Conservation (phyloP, 2,329 filamentous ascomycete species). For the Lasiodiplodia theobromae region DNA sequence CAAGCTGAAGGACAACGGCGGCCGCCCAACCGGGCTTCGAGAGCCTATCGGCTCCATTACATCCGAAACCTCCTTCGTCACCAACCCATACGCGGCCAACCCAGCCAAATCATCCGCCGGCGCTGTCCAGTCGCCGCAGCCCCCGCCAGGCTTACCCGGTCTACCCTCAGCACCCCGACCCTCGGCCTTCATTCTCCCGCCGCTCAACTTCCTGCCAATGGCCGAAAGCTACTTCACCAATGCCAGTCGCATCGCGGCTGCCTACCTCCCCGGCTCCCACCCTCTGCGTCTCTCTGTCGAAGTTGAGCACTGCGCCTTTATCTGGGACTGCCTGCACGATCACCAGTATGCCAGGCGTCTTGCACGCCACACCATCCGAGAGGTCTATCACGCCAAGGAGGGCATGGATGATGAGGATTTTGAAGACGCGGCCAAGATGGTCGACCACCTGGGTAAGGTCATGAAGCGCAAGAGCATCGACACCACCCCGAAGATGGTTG, state of each 20-base stretch:
- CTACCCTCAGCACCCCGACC: slow-evolving; percentile 44
- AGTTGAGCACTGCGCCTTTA: slow-evolving; percentile 89
- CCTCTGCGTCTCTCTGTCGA: slow-evolving; percentile 88
- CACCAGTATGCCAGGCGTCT: slow-evolving; percentile 75
- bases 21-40: slow-evolving; percentile 51
- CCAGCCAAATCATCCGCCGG: slow-evolving; percentile 42
- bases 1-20: slow-evolving; percentile 30
- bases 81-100: slow-evolving; percentile 55
- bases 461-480: slow-evolving; percentile 68
- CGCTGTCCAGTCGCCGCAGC: slow-evolving; percentile 15
- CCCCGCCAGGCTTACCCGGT: slow-evolving; percentile 49
- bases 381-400: slow-evolving; percentile 90
- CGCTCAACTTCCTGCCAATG: slow-evolving; percentile 81
- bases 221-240: slow-evolving; percentile 82
- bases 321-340: slow-evolving; percentile 92
- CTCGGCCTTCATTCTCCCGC: slow-evolving; percentile 79
- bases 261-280: slow-evolving; percentile 83
- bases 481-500: slow-evolving; percentile 16
- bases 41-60: slow-evolving; percentile 58
- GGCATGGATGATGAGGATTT: slow-evolving; percentile 97
- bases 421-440: slow-evolving; percentile 85
- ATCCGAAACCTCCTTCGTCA: slow-evolving; percentile 59
- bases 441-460: slow-evolving; percentile 86
- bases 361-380: slow-evolving; percentile 82
- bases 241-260: slow-evolving; percentile 76